These are phyloP conservation scores for Secale cereale DNA, from an alignment of 176 grass and related monocot genomes.

Conservation along the genomic window DNA sequence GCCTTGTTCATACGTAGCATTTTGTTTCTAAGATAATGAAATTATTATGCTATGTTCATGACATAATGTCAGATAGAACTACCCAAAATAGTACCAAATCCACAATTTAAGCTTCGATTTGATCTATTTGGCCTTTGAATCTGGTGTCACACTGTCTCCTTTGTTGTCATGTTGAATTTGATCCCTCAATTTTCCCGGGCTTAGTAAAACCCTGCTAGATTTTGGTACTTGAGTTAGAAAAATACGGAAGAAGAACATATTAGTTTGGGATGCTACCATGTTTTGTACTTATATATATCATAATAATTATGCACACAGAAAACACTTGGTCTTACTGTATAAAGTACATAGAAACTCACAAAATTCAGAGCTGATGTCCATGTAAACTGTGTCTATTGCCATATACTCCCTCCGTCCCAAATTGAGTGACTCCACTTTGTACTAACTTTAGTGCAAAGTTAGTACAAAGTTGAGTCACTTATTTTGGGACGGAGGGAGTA, in stretches of 20 bases:
- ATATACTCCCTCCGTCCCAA: too few species aligned
- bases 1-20: background rate
- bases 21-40: background rate
- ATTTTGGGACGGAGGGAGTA: too few species aligned
- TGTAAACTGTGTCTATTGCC: background rate
- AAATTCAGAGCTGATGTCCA: background rate
- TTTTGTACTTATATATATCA: background rate
- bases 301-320: background rate
- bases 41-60: background rate
- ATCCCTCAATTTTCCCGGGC: background rate
- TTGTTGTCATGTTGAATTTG: background rate
- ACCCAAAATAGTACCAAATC: background rate
- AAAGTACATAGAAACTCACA: background rate
- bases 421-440: too few species aligned
- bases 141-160: background rate
- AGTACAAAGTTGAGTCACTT: too few species aligned
- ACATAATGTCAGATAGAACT: background rate
- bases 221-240: background rate
- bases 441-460: too few species aligned
- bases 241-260: background rate
- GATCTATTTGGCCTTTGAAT: background rate
- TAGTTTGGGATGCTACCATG: background rate
- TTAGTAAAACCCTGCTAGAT: slow-evolving; percentile 15
- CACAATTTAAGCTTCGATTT: background rate
- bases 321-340: background rate